Conservation (phyloP, 2,329 filamentous ascomycete species). For the Gaeumannomyces sp. region DNA sequence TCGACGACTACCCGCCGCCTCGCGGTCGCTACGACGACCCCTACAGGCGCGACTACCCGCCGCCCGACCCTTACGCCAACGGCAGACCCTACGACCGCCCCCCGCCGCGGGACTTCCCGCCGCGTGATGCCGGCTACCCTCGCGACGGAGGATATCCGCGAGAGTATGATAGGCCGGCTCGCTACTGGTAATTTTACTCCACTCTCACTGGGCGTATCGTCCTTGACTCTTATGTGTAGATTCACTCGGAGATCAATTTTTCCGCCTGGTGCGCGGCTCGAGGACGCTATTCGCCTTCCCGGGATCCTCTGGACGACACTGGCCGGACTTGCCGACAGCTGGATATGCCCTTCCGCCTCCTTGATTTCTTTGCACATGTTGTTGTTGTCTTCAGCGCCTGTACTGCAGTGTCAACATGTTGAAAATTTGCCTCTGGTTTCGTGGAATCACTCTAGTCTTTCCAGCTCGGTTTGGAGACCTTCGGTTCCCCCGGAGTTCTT, state of each 20-base stretch:
- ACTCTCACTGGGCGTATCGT: slow-evolving; percentile 8
- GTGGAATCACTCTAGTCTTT: not conserved
- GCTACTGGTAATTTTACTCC: slow-evolving; percentile 19
- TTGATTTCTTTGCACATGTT: not conserved
- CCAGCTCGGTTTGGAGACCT: not conserved
- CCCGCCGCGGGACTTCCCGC: slow-evolving; percentile 30
- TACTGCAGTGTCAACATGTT: not conserved
- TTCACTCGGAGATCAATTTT: slow-evolving; percentile 3
- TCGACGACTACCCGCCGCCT: slow-evolving; percentile 66
- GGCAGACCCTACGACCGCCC: slow-evolving; percentile 53
- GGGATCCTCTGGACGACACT: not conserved
- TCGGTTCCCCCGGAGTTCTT: not conserved
- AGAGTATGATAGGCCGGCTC: slow-evolving; percentile 26
- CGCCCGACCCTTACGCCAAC: slow-evolving; percentile 54
- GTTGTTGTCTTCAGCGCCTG: not conserved
- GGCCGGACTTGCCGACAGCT: not conserved
- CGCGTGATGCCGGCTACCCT: slow-evolving; percentile 45
- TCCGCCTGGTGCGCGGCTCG: not conserved
- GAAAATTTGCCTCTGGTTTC: not conserved
- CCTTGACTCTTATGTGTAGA: slow-evolving; percentile 10
- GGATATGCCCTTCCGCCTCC: not conserved
- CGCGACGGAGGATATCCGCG: slow-evolving; percentile 44
- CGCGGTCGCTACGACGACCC: slow-evolving; percentile 65
- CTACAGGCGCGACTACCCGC: slow-evolving; percentile 64
- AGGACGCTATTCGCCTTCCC: not conserved